phyloP scores from a whole-genome alignment of 768 basidiomycete genomes.

The Chlorophyllum brunneum region DNA sequence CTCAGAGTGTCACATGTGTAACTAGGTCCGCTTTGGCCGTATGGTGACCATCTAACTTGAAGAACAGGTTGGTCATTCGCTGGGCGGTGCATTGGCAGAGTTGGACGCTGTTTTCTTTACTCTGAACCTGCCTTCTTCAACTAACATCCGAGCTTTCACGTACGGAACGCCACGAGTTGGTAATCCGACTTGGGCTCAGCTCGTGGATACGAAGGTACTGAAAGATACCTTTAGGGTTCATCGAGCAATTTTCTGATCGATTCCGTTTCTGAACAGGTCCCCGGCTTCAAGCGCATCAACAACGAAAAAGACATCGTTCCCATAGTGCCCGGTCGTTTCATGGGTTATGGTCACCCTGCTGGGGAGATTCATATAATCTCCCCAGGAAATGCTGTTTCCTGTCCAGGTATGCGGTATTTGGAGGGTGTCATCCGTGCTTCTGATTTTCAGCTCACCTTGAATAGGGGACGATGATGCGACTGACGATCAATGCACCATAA shows the following conservation, averaged over 20 bases:
- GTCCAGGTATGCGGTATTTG: constrained; percentile 26
- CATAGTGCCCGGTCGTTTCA: constrained; percentile 47
- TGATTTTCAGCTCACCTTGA: neutral
- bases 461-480: constrained; percentile 50
- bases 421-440: neutral
- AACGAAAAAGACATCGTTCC: constrained; percentile 47
- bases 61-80: constrained; percentile 42
- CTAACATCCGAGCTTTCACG: constrained; percentile 38
- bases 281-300: constrained; percentile 37
- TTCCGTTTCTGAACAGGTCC: constrained; percentile 20
- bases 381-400: constrained; percentile 31
- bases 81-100: constrained; percentile 50
- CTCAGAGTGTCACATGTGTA: constrained; percentile 39
- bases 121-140: constrained; percentile 40
- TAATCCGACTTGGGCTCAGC: constrained; percentile 44
- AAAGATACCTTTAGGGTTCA: neutral
- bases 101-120: constrained; percentile 46
- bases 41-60: neutral
- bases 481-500: constrained; percentile 49
- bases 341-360: constrained; percentile 49
- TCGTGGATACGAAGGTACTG: constrained; percentile 46
- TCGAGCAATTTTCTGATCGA: neutral
- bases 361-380: constrained; percentile 53
- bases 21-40: constrained; percentile 13
- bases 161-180: constrained; percentile 53